Conservation (phyloP, 257 asterid species). For the Leptodermis oblonga region DNA sequence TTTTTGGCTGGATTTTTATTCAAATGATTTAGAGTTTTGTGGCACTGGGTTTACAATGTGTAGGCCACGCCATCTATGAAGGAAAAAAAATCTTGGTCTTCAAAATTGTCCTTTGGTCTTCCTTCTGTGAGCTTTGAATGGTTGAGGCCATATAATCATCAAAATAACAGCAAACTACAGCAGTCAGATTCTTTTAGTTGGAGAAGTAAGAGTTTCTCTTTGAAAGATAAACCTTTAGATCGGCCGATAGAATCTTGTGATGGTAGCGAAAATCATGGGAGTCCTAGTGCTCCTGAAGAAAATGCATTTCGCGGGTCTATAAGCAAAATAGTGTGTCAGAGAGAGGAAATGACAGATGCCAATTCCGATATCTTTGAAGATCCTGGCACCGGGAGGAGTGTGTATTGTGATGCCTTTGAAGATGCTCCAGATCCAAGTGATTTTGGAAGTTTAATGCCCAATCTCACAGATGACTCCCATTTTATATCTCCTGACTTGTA, state of each 20-base stretch:
- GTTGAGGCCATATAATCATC: conserved; percentile 30
- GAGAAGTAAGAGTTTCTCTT: conserved; percentile 65
- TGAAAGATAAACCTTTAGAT: conserved; percentile 64
- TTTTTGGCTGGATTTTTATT: background rate
- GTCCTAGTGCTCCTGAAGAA: conserved; percentile 20
- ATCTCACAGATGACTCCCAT: conserved; percentile 58
- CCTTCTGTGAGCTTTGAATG: conserved; percentile 59
- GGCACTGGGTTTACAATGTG: conserved; percentile 35
- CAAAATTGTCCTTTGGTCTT: conserved; percentile 50
- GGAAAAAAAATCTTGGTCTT: conserved; percentile 56
- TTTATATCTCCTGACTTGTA: conserved; percentile 66
- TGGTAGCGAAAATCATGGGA: conserved; percentile 23
- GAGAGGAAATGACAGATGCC: conserved; percentile 17
- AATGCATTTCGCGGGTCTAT: conserved; percentile 17
- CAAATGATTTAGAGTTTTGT: conserved; percentile 14
- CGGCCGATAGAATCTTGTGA: conserved; percentile 30
- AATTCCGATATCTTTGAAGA: conserved; percentile 36
- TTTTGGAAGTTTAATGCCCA: conserved; percentile 47
- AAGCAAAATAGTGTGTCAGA: conserved; percentile 13
- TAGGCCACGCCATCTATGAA: conserved; percentile 57
- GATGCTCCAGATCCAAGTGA: conserved; percentile 49
- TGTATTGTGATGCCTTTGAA: conserved; percentile 54
- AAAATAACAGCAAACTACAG: conserved; percentile 36
- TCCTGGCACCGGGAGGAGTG: conserved; percentile 59
- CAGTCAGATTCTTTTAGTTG: conserved; percentile 57